These are phyloP conservation scores for Peniophora sp. DNA, from an alignment of 1,284 basidiomycete genomes.

Conservation along the genomic window DNA sequence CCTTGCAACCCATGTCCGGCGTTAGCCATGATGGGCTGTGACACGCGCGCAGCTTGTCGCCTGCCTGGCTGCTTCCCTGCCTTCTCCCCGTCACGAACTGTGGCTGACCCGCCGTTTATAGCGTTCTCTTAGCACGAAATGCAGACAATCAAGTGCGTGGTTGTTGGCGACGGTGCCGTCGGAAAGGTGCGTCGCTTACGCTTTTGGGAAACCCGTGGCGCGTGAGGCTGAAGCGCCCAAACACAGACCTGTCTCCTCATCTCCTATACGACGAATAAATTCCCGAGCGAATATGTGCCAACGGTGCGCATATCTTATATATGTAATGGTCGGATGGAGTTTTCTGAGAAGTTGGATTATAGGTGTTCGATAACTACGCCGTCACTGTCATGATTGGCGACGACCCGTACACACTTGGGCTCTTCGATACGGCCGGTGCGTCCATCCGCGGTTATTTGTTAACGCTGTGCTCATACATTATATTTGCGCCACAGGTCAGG, in stretches of 20 bases:
- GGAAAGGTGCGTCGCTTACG: constrained; percentile 74
- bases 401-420: constrained; percentile 95
- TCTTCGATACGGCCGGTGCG: constrained; percentile 96
- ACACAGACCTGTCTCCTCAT: constrained; percentile 94
- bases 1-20: not conserved
- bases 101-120: constrained; percentile 4
- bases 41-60: not conserved
- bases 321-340: constrained; percentile 12
- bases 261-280: constrained; percentile 99
- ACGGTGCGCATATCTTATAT: constrained; percentile 58
- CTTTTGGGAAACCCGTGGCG: constrained; percentile 4
- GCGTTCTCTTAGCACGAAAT: constrained; percentile 34
- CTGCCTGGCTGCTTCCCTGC: not conserved
- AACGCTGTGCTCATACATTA: not conserved
- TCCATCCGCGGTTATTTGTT: constrained; percentile 4
- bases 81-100: not conserved
- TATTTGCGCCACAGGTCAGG: constrained; percentile 64
- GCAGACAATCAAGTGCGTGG: constrained; percentile 98
- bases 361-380: constrained; percentile 98
- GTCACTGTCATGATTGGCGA: constrained; percentile 99
- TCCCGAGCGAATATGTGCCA: constrained; percentile 97
- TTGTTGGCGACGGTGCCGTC: constrained; percentile 99
- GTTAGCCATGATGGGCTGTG: not conserved
- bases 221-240: not conserved
- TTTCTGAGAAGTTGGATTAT: constrained; percentile 15